These are phyloP conservation scores for Scopulariopsis brevicaulis DNA, from an alignment of 2,329 filamentous ascomycete species.

Conservation along the genomic window DNA sequence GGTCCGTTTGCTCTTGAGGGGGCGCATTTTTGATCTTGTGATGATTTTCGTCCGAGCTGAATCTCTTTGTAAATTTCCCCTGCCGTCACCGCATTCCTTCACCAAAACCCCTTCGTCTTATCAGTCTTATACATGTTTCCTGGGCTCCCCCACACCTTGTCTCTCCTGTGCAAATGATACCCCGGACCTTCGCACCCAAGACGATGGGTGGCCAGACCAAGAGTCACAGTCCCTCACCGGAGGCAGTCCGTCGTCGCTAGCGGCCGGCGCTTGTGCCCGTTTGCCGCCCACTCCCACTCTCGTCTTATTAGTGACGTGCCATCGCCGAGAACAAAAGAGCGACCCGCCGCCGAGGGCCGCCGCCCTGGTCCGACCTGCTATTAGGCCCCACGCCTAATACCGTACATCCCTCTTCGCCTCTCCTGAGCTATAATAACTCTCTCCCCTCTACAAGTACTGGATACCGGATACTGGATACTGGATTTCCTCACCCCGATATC, in stretches of 20 bases:
- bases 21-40: neutral
- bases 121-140: too few relatives aligned
- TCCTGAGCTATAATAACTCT: neutral
- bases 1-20: neutral
- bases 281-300: neutral
- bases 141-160: neutral
- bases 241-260: neutral
- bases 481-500: neutral
- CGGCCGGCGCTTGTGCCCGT: neutral
- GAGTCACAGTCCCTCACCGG: neutral
- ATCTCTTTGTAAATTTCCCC: neutral
- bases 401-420: neutral
- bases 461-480: neutral
- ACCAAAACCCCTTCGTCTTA: too few relatives aligned
- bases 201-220: neutral
- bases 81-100: neutral
- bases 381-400: neutral
- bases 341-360: neutral
- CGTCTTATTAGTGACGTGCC: neutral
- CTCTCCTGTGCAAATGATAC: neutral
- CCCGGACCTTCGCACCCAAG: neutral
- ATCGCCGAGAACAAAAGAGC: neutral
- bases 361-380: neutral
- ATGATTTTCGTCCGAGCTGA: neutral
- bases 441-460: neutral